Evolutionary conservation across 1,139 yeast species (phyloP).

Genomic region (Candida pseudoviswanathii): DNA sequence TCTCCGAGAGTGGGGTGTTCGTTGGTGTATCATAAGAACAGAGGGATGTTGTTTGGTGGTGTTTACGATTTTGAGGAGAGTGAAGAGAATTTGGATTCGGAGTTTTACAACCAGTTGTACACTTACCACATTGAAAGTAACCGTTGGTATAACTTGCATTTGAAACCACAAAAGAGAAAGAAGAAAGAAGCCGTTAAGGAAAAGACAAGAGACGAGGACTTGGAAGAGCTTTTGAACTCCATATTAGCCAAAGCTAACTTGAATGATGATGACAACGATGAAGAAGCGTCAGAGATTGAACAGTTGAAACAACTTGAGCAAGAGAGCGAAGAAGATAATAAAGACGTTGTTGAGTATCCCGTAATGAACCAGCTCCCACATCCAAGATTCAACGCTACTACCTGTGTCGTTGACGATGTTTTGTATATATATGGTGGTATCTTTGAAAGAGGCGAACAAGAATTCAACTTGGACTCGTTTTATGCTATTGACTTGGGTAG

Average conservation of each 20-base stretch:
- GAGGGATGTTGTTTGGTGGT: constrained; percentile 95
- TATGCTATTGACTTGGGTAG: constrained; percentile 85
- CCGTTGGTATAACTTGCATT: constrained; percentile 79
- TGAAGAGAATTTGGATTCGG: constrained; percentile 86
- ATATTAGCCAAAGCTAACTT: constrained; percentile 73
- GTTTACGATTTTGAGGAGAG: constrained; percentile 95
- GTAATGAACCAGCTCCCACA: constrained; percentile 73
- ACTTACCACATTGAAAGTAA: constrained; percentile 85
- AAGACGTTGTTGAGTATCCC: constrained; percentile 50
- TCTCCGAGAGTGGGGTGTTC: constrained; percentile 95
- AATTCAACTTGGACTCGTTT: constrained; percentile 79
- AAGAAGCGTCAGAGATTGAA: constrained; percentile 45
- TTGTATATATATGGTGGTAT: constrained; percentile 91
- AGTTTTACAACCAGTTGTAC: constrained; percentile 77
- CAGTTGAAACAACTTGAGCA: constrained; percentile 38
- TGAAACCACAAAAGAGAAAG: constrained; percentile 65
- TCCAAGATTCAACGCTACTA: constrained; percentile 82
- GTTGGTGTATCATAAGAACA: constrained; percentile 83
- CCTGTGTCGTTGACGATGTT: constrained; percentile 83
- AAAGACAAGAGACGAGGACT: constrained; percentile 71
- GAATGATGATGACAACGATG: constrained; percentile 54
- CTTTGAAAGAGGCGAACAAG: constrained; percentile 86
- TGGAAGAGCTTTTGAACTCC: constrained; percentile 77
- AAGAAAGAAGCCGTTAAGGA: constrained; percentile 47
- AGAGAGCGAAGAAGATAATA: constrained; percentile 36